These are phyloP conservation scores for Irpex lacteus DNA, from an alignment of 1,284 basidiomycete species.

Conservation along the genomic window DNA sequence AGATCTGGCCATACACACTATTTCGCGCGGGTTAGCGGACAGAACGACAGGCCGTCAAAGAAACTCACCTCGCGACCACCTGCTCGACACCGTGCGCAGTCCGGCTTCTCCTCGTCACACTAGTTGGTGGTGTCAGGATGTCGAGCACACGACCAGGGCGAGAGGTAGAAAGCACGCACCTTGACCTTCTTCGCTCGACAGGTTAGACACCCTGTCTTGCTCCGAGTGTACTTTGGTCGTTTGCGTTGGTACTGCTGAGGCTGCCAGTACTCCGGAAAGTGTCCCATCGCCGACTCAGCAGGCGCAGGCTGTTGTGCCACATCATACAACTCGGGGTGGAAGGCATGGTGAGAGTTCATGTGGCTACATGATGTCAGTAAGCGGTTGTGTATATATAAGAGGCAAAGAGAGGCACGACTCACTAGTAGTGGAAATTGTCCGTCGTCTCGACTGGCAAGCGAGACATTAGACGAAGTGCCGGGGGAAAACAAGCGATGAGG, in stretches of 20 bases:
- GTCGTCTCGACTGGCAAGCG: constrained; percentile 40
- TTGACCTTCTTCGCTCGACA: constrained; percentile 87
- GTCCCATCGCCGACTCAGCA: constrained; percentile 44
- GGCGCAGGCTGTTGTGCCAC: background rate
- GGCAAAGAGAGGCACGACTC: background rate
- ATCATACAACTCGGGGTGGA: background rate
- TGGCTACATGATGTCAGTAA: background rate
- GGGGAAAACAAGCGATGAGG: constrained; percentile 18
- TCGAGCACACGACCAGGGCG: background rate
- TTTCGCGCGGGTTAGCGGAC: constrained; percentile 17
- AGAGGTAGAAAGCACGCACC: constrained; percentile 39
- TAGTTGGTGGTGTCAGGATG: constrained; percentile 27
- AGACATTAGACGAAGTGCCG: constrained; percentile 26
- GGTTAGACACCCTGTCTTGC: constrained; percentile 82
- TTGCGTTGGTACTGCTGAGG: constrained; percentile 60
- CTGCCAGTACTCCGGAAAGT: constrained; percentile 28
- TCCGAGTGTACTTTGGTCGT: constrained; percentile 82
- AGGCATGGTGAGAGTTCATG: background rate
- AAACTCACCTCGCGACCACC: constrained; percentile 69
- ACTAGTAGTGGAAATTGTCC: constrained; percentile 46
- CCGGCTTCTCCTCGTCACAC: constrained; percentile 83
- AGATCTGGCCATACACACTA: constrained; percentile 84
- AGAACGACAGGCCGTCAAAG: constrained; percentile 9
- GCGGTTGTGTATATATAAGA: too few relatives aligned
- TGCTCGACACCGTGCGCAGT: constrained; percentile 75